Conservation (phyloP, 768 basidiomycete genomes). For the Auriscalpium orientale region DNA sequence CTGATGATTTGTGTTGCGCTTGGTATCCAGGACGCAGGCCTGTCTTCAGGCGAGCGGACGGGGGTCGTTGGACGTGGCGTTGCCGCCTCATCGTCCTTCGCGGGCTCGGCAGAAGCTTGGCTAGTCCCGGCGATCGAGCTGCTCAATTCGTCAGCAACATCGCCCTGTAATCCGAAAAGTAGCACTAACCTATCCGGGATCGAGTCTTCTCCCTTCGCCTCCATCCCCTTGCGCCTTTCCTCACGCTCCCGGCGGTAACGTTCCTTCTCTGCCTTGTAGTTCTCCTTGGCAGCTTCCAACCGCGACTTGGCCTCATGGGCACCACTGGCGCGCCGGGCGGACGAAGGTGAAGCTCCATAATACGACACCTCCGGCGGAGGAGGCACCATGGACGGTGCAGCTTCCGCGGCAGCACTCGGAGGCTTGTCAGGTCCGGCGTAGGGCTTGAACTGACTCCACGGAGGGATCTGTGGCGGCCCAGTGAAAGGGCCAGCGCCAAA, state of each 20-base stretch:
- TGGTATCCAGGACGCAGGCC: background rate
- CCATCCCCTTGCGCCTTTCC: constrained; percentile 21
- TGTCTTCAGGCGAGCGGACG: background rate
- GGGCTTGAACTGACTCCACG: constrained; percentile 14
- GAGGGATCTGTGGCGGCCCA: background rate
- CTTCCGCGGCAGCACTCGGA: background rate
- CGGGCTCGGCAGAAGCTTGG: too few relatives aligned
- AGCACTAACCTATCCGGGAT: constrained; percentile 2
- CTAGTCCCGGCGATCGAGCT: too few relatives aligned
- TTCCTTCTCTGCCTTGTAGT: constrained; percentile 67
- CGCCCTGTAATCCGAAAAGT: background rate
- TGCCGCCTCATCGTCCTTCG: background rate
- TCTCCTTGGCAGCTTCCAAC: constrained; percentile 58
- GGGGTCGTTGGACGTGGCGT: background rate
- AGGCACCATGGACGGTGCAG: background rate
- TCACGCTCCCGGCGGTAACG: constrained; percentile 55
- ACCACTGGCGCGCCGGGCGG: background rate
- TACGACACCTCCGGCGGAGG: constrained; percentile 13
- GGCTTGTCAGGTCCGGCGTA: background rate
- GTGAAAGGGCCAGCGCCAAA: too few relatives aligned
- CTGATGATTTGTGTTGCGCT: constrained; percentile 42
- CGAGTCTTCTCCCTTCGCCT: background rate
- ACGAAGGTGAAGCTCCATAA: constrained; percentile 5
- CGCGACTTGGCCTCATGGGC: constrained; percentile 17
- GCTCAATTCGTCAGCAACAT: background rate